These are phyloP conservation scores for Elsinoe necatrix DNA, from an alignment of 2,329 filamentous ascomycete species.

Conservation along the genomic window DNA sequence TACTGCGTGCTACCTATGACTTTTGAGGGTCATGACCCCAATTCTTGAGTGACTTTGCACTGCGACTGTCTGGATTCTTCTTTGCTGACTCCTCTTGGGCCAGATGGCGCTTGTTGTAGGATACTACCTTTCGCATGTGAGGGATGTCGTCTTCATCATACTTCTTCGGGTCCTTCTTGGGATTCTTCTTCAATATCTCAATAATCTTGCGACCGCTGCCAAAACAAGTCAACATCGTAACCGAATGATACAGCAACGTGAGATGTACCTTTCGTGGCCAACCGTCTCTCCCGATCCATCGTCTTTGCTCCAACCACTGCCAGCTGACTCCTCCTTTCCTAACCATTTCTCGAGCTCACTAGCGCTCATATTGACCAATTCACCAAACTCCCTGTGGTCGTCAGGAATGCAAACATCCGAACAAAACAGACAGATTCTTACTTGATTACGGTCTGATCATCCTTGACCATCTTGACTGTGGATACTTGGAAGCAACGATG, in stretches of 20 bases:
- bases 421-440: slow-evolving; percentile 21
- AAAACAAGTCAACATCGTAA: not conserved
- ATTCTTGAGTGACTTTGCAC: slow-evolving; percentile 54
- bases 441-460: slow-evolving; percentile 44
- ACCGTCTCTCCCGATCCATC: slow-evolving; percentile 52
- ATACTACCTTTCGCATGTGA: slow-evolving; percentile 45
- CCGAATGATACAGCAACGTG: not conserved
- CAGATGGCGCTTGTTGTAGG: slow-evolving; percentile 58
- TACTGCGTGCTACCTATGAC: slow-evolving; percentile 16
- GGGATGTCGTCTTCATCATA: slow-evolving; percentile 50
- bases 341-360: slow-evolving; percentile 55
- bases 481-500: slow-evolving; percentile 2
- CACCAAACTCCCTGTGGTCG: slow-evolving; percentile 50
- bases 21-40: slow-evolving; percentile 40
- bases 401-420: not conserved
- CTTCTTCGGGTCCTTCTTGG: slow-evolving; percentile 46
- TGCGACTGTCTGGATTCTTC: slow-evolving; percentile 46
- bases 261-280: slow-evolving; percentile 48
- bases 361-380: slow-evolving; percentile 57
- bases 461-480: slow-evolving; percentile 42
- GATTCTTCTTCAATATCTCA: slow-evolving; percentile 54
- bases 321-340: slow-evolving; percentile 48
- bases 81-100: slow-evolving; percentile 55
- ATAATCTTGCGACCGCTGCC: slow-evolving; percentile 54
- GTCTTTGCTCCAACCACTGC: slow-evolving; percentile 53